These are phyloP conservation scores for Rhizoclosmatium globosum DNA, from an alignment of 192 early-diverging fungal species.

Conservation along the genomic window DNA sequence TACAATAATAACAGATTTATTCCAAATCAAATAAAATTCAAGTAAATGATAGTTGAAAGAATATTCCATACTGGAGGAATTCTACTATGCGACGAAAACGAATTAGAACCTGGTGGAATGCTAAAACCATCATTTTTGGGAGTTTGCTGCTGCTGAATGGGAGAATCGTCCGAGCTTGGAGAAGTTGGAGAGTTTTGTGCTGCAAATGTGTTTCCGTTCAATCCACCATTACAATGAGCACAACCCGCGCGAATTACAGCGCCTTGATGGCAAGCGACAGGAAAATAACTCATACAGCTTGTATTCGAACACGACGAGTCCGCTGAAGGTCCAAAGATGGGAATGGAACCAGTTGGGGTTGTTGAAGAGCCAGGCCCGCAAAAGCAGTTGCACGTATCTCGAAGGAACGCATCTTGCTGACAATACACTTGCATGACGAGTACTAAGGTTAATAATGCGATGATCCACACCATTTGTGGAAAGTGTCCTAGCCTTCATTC, in stretches of 20 bases:
- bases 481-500: too few species aligned
- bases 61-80: too few species aligned
- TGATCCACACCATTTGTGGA: too few species aligned
- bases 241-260: constrained; percentile 12
- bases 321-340: constrained; percentile 16
- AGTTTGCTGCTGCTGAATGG: not conserved
- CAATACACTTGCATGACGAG: too few species aligned
- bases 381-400: constrained; percentile 22
- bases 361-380: not conserved
- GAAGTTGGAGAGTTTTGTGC: not conserved
- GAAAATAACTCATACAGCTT: constrained; percentile 13
- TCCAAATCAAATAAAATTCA: too few species aligned
- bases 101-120: not conserved
- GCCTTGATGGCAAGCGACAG: not conserved
- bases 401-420: not conserved
- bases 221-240: constrained; percentile 9
- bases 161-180: not conserved
- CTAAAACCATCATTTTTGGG: not conserved
- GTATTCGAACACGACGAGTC: constrained; percentile 5
- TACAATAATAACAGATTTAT: too few species aligned
- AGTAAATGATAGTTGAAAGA: too few species aligned
- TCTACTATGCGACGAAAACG: not conserved
- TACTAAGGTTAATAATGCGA: too few species aligned
- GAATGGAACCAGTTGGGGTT: not conserved
- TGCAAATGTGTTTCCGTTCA: not conserved